These are phyloP conservation scores for Trifolium dubium DNA, from an alignment of 306 rosid genomes.

Conservation along the genomic window DNA sequence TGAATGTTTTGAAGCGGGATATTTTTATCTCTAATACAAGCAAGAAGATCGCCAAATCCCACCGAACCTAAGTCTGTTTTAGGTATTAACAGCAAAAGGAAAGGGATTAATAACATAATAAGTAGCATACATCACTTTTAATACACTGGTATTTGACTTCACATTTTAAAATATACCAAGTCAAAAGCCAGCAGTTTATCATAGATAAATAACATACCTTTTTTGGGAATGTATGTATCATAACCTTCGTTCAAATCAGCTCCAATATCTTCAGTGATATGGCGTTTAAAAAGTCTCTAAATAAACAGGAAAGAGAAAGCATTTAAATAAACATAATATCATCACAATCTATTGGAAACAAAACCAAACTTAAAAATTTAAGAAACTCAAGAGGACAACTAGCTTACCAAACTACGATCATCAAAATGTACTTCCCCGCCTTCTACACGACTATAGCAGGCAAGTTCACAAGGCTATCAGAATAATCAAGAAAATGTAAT, in stretches of 20 bases:
- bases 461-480: conserved; percentile 84
- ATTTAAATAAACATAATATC: conserved; percentile 24
- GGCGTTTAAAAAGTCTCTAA: conserved; percentile 95
- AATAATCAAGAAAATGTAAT: conserved; percentile 40
- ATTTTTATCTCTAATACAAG: conserved; percentile 82
- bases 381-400: conserved; percentile 14
- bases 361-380: neutral
- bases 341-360: conserved; percentile 8
- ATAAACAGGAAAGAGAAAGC: conserved; percentile 37
- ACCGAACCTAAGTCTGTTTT: conserved; percentile 83
- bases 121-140: conserved; percentile 33
- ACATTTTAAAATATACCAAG: conserved; percentile 9
- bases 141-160: conserved; percentile 24
- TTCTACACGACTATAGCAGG: conserved; percentile 88
- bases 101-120: conserved; percentile 5
- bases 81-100: conserved; percentile 32
- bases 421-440: conserved; percentile 87
- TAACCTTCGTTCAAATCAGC: conserved; percentile 83
- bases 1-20: conserved; percentile 87
- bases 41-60: conserved; percentile 91
- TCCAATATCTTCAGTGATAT: conserved; percentile 87
- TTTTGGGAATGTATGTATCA: conserved; percentile 77
- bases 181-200: neutral
- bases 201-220: conserved; percentile 50
- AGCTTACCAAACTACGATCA: conserved; percentile 83